These are phyloP conservation scores for Cornus florida DNA, from an alignment of 148 eudicot species.

Conservation along the genomic window DNA sequence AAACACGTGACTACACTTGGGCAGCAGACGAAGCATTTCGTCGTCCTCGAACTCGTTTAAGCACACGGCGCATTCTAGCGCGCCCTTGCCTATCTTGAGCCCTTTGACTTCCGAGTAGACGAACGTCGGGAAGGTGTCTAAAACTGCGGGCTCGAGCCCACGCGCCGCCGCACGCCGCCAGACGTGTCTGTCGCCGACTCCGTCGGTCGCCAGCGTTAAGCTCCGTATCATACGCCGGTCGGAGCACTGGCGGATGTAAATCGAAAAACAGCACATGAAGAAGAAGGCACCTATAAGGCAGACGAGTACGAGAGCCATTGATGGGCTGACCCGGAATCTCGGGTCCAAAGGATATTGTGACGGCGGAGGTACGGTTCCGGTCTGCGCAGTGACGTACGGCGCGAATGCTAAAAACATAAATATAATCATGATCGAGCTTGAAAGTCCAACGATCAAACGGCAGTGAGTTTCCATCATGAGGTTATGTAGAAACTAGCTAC, in stretches of 20 bases:
- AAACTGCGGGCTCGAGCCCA: constrained; percentile 32
- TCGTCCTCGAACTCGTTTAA: constrained; percentile 40
- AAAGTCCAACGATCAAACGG: neutral
- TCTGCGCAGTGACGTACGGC: neutral
- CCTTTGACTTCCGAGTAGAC: constrained; percentile 41
- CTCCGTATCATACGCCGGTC: constrained; percentile 3
- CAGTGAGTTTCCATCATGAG: neutral
- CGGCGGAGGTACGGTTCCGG: neutral
- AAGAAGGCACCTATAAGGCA: constrained; percentile 27
- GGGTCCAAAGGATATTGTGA: neutral
- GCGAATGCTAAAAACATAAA: neutral
- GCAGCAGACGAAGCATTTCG: constrained; percentile 37
- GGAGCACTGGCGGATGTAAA: constrained; percentile 33
- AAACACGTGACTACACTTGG: constrained; percentile 54
- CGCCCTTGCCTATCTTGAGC: constrained; percentile 32
- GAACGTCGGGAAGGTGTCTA: constrained; percentile 44
- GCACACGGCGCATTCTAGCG: constrained; percentile 56
- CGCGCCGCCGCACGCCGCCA: constrained; percentile 8
- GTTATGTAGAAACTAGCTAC: neutral
- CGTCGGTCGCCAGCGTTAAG: neutral
- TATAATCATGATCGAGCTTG: neutral
- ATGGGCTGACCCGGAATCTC: constrained; percentile 6
- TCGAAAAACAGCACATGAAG: constrained; percentile 31
- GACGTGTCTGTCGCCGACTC: neutral
- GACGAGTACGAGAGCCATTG: constrained; percentile 29